Evolutionary conservation across 1,284 basidiomycete species (phyloP).

Genomic region (Naganishia liquefaciens): DNA sequence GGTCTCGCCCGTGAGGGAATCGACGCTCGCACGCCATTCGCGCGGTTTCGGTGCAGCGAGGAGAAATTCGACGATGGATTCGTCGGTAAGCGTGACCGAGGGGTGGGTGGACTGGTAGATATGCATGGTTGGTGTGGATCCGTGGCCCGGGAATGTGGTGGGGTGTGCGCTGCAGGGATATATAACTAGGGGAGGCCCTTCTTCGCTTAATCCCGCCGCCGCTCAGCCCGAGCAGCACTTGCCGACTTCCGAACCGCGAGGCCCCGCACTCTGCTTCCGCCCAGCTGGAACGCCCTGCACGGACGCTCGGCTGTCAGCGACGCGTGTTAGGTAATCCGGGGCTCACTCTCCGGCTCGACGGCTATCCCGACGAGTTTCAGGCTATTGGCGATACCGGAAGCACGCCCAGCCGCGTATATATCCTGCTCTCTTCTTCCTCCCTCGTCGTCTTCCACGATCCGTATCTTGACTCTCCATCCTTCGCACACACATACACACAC

Average conservation of each 20-base stretch:
- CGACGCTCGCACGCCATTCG: conserved; percentile 63
- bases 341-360: not conserved
- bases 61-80: conserved; percentile 42
- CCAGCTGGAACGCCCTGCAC: not conserved
- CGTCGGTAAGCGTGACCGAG: conserved; percentile 41
- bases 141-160: not conserved
- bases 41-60: conserved; percentile 35
- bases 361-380: not conserved
- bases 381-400: conserved; percentile 11
- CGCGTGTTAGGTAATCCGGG: conserved; percentile 14
- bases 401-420: not conserved
- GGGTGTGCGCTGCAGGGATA: not conserved
- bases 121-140: conserved; percentile 24
- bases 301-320: not conserved
- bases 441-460: not conserved
- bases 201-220: too few species aligned
- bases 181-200: not conserved
- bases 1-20: conserved; percentile 62
- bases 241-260: too few species aligned
- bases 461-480: too few species aligned
- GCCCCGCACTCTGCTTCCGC: not conserved
- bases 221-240: too few species aligned
- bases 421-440: too few species aligned
- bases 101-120: conserved; percentile 41
- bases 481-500: too few species aligned